Base-by-base conservation (phyloP, 2,329 filamentous ascomycete species). In the Colletotrichum truncatum region DNA sequence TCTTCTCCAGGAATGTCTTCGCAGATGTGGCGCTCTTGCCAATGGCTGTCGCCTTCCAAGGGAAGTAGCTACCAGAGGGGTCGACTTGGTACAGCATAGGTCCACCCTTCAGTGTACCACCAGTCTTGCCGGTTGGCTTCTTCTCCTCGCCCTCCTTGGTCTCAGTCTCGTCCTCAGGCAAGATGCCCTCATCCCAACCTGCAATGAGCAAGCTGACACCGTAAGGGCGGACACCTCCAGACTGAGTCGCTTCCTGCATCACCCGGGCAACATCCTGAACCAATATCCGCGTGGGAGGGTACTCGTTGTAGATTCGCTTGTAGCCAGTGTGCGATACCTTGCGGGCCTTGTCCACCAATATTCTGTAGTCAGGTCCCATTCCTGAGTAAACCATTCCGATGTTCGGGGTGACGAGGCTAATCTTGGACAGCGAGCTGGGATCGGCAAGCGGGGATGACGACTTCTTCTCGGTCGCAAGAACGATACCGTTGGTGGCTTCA, bases 241-340 rank as follows among this genome's bases (percentile, higher is more conserved):
- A 97, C 81, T 99, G 96, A 66, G 96, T 99, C 67, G 96, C 96
- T 83, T 99, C 96, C 82, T 99, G 96, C 91, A 99, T 98, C 71
- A 98, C 95, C 70, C 94, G 89, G 66, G 96, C 96, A 63, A 99
- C 94, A 75, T 99, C 96, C 82, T 99, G 96, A 62, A 99, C 96
- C 83, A 99, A 88, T 91, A 99, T 99, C 79, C 96, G 91, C 62
- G 96, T 99, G 6, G 96, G 96, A n/a, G 96, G 96, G 84, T 99
- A 99, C 84, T 99, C 96, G 83, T 99, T 99, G 87, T 99, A 99
- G 84, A 99, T 94, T 80, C 96, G 93, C 89, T 99, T 99, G 90
- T 99, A 99, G 80, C 91, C 92, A 49, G 96, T 97, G 84, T 99
- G 96, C 61, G 94, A 97, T 71, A 98, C 96, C 82, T 98, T 99